Evolutionary conservation across 1,139 yeast species (phyloP).

Genomic region (Spathaspora jeffriesii): DNA sequence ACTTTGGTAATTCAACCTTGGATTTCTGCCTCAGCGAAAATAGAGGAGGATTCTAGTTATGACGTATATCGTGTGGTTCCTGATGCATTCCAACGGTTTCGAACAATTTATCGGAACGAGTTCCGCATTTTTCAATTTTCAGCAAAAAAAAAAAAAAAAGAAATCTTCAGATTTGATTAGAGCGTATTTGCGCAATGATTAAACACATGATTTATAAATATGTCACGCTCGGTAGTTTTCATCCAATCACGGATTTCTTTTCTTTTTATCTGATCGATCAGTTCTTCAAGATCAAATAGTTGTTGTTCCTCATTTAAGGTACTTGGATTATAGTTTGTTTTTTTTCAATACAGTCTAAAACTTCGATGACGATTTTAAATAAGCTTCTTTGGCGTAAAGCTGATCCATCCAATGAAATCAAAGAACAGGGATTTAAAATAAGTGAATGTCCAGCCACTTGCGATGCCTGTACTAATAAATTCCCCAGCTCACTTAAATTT

Average conservation of each 20-base stretch:
- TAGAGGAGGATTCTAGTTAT: neutral
- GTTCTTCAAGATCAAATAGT: neutral
- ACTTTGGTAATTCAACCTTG: too few species aligned
- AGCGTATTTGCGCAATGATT: neutral
- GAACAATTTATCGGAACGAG: neutral
- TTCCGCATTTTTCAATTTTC: neutral
- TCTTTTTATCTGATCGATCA: neutral
- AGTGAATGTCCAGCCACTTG: slow-evolving; percentile 51
- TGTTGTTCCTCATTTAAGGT: neutral
- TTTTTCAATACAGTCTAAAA: neutral
- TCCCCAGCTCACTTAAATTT: slow-evolving; percentile 58
- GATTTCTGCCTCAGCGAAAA: too few species aligned
- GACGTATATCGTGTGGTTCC: neutral
- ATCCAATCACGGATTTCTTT: neutral
- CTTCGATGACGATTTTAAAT: slow-evolving; percentile 11
- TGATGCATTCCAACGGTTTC: neutral
- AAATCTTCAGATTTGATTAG: neutral
- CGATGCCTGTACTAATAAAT: slow-evolving; percentile 48
- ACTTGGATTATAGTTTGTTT: neutral
- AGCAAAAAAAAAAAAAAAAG: neutral
- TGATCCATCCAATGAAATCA: slow-evolving; percentile 20
- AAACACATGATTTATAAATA: neutral
- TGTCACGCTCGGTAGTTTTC: neutral
- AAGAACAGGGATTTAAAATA: slow-evolving; percentile 38
- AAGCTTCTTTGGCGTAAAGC: slow-evolving; percentile 8